Evolutionary conservation across 1,284 basidiomycete species (phyloP), one percentile per base, ranked within the genome.

Genomic region (Trichosporon sp.): DNA sequence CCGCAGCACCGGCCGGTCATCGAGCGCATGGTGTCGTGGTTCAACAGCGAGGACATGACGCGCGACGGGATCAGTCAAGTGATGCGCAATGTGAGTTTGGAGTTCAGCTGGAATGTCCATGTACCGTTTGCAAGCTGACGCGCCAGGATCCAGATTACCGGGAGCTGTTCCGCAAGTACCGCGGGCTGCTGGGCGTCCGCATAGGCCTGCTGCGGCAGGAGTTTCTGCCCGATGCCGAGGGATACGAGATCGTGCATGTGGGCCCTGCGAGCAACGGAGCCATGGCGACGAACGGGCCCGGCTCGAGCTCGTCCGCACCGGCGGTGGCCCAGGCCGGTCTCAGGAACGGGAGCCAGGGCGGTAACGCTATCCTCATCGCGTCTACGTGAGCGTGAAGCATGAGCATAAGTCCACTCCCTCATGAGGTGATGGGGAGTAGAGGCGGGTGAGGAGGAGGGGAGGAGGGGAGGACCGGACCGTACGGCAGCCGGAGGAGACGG

Each of bases 141-240:
- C 18, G 27, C 3, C 56, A 60, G 56, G 56, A 60, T 15, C 29
- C 56, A 31, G 56, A 60, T n/a, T 60, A 32, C 56, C 56, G 56
- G 56, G 56, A 60, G 27, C 56, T 60, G 56, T 60, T 60, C 56
- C 56, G 56, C 56, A 60, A 29, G 27, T 60, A 60, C 56, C 56
- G 56, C 5, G 56, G 56, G 18, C 56, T 60, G 56, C 56, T 60
- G 8, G 56, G 56, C 12, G 56, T 60, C 56, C 56, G 56, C 56
- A 60, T 60, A 6, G 56, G 56, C 56, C 56, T 60, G 27, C 56
- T 60, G 56, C 13, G 56, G 12, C 56, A 60, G 29, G 56, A 60
- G 18, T 60, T 60, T 21, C 56, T 60, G 27, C 56, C 56, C 29
- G 56, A 60, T 31, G 56, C 56, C 27, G 56, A 60, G 18, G 56